Percentiles rank a stretch among this genome's conserved stretches.
Conservation (phyloP, 495 filamentous ascomycete genomes). For the Tuber indicum region DNA sequence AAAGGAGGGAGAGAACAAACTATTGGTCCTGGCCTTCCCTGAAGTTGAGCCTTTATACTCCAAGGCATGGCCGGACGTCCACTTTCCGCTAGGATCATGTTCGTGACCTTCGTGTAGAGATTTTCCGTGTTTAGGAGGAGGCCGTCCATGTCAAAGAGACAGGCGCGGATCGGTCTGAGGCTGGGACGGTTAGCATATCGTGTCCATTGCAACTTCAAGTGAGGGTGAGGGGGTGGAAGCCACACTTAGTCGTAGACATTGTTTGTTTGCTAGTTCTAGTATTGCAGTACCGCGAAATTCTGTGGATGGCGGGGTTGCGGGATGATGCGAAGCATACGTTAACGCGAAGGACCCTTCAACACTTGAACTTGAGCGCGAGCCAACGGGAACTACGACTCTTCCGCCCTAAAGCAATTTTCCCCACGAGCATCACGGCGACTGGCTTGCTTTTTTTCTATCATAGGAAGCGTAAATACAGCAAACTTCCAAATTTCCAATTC, state of each 20-base stretch:
- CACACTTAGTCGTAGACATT: background rate
- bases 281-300: background rate
- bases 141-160: conserved; percentile 98
- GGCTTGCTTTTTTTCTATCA: background rate
- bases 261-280: background rate
- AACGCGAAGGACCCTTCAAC: background rate
- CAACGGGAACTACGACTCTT: background rate
- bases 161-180: conserved; percentile 63
- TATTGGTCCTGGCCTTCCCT: conserved; percentile 40
- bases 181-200: background rate
- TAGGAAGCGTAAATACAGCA: no score
- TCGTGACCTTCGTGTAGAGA: conserved; percentile 76
- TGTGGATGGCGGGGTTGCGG: background rate
- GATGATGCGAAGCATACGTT: background rate
- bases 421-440: background rate
- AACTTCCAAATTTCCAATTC: no score
- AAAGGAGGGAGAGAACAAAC: conserved; percentile 43
- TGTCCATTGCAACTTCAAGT: background rate
- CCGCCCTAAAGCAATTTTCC: background rate
- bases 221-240: background rate
- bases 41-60: conserved; percentile 87
- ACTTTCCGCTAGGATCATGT: conserved; percentile 69
- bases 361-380: background rate
- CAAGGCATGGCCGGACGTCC: conserved; percentile 70
- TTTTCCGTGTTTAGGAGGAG: conserved; percentile 92